These are phyloP conservation scores for Solanum stenotomum DNA, from an alignment of 257 asterid species.

Conservation along the genomic window DNA sequence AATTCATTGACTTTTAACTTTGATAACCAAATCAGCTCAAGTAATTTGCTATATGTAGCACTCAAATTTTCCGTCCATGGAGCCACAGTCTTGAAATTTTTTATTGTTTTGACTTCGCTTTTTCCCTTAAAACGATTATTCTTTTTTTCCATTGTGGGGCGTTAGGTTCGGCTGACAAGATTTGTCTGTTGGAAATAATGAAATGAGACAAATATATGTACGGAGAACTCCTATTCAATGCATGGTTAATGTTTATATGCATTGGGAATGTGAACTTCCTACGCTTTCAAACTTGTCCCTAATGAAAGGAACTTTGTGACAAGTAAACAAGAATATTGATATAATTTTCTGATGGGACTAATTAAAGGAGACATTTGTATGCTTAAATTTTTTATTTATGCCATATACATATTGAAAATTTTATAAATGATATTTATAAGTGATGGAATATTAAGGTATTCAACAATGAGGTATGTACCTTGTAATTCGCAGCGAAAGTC, in stretches of 20 bases:
- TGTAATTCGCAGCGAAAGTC: no score
- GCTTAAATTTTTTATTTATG: no score
- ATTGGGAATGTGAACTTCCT: background rate
- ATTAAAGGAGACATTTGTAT: no score
- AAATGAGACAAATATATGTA: background rate
- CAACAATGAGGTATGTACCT: no score
- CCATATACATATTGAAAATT: no score
- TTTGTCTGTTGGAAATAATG: background rate
- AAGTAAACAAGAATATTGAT: no score
- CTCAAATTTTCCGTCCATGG: background rate
- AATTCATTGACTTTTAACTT: background rate
- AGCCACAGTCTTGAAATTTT: background rate
- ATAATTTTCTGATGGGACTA: no score
- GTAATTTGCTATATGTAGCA: background rate
- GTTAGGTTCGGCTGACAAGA: background rate
- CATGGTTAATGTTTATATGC: background rate
- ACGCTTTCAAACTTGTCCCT: no score
- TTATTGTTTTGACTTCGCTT: background rate
- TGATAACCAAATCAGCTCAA: background rate
- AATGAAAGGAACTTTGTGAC: no score
- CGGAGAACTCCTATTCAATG: background rate
- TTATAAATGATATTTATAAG: no score
- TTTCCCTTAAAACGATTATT: background rate
- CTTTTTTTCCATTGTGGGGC: background rate
- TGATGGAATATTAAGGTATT: no score